Evolutionary conservation across 345 rosid species (phyloP), one percentile per base, ranked within the genome.

Genomic region (Brassica incana): DNA sequence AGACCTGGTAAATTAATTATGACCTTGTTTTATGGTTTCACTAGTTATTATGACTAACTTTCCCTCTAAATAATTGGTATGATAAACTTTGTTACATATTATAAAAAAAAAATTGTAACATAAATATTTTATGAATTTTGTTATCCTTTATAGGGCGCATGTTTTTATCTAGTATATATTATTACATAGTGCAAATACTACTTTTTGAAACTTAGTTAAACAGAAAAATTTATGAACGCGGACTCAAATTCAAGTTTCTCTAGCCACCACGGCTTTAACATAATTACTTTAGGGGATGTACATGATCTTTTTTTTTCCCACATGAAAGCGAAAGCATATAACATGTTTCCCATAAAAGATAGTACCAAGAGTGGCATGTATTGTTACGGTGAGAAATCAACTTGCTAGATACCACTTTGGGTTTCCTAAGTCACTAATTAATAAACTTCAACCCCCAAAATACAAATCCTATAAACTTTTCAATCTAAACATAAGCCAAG

Each of bases 381-480:
- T 59, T 45, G 10, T 27, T 71, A 36, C 23, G 5, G 67, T 32
- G 73, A 59, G 30, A 61, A 58, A 66, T 58, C 82, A 59, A 78
- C 77, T 78, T 73, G 68, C 20, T 67, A 23, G 10, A 66, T 60
- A 20, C 62, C 61, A 50, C 72, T 65, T 71, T 56, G 54, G 54
- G 54, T 45, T 45, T 45, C 50, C 56, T 12, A 62, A 59, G 30
- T 25, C 30, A 12, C 4, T 60, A 23, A 60, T 11, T 6, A 10
- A 7, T 25, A 25, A 23, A 61, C 65, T 61, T 25, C 1, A 61
- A 58, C 29, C 35, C 32, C 65, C 11, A 23, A 4, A 11, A 25
- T 27, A 25, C 35, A 25, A 61, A 11, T 25, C 65, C 65, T 27
- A 18, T 18, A 25, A 61, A 61, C 15, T 61, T 23, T 61, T 3